Evolutionary conservation across 2,329 filamentous ascomycete genomes (phyloP).

Genomic region (Macrophomina tecta): DNA sequence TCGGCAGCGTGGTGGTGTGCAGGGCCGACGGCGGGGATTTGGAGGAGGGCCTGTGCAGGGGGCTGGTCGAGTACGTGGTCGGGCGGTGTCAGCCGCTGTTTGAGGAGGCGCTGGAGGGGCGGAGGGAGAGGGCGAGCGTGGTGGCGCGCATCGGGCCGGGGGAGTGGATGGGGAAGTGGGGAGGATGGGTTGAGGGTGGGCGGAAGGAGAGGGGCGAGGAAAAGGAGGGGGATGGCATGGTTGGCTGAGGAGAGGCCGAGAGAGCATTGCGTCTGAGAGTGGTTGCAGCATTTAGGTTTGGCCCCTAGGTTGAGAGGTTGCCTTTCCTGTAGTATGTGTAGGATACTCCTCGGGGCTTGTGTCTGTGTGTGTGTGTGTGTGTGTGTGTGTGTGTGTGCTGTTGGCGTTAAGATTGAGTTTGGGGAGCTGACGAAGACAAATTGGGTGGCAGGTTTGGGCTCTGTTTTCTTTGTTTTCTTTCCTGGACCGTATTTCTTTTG

Average conservation of each 20-base stretch:
- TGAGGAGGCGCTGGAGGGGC: constrained; percentile 1
- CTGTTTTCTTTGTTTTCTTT: background rate
- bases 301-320: background rate
- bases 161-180: background rate
- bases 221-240: background rate
- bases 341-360: background rate
- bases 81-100: constrained; percentile 2
- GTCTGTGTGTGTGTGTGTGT: too few species aligned
- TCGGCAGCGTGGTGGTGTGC: background rate
- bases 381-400: too few species aligned
- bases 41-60: background rate
- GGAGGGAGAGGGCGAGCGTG: background rate
- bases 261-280: too few species aligned
- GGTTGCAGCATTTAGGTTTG: background rate
- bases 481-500: background rate
- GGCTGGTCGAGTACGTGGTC: background rate
- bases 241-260: too few species aligned
- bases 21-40: background rate
- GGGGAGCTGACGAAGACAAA: background rate
- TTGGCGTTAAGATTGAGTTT: background rate
- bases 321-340: background rate
- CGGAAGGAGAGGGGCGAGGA: background rate
- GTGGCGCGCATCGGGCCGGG: background rate
- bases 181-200: background rate
- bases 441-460: background rate